These are phyloP conservation scores for Nicotiana benthamiana DNA, from an alignment of 257 asterid species.

Conservation along the genomic window DNA sequence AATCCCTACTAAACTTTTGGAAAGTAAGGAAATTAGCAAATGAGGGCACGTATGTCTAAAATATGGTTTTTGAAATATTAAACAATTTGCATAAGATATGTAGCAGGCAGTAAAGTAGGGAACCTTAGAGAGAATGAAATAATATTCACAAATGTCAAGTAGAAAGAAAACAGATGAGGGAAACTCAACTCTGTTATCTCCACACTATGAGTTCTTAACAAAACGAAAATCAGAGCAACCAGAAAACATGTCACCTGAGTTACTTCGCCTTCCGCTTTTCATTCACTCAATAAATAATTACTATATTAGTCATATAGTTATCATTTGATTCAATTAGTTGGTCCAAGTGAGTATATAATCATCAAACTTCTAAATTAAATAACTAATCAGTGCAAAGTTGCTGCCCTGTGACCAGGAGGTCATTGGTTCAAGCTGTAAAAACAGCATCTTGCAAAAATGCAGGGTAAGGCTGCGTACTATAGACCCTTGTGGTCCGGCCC, in stretches of 20 bases:
- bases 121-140: background rate
- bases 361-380: background rate
- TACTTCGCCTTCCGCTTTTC: background rate
- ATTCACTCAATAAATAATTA: background rate
- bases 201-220: background rate
- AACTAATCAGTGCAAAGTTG: background rate
- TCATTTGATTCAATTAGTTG: background rate
- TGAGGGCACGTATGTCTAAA: background rate
- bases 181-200: conserved; percentile 2
- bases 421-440: too few species aligned
- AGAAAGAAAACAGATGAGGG: background rate
- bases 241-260: background rate
- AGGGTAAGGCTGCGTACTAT: too few species aligned
- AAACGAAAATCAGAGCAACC: background rate
- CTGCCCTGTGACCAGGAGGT: too few species aligned
- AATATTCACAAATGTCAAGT: background rate
- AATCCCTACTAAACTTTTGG: background rate
- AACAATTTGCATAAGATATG: background rate
- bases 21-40: background rate
- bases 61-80: background rate
- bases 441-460: too few species aligned
- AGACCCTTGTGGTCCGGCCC: too few species aligned
- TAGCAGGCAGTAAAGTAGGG: background rate
- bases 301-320: background rate
- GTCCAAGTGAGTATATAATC: background rate